Conservation (phyloP, 176 grass and related monocot species). For the Triticum urartu region DNA sequence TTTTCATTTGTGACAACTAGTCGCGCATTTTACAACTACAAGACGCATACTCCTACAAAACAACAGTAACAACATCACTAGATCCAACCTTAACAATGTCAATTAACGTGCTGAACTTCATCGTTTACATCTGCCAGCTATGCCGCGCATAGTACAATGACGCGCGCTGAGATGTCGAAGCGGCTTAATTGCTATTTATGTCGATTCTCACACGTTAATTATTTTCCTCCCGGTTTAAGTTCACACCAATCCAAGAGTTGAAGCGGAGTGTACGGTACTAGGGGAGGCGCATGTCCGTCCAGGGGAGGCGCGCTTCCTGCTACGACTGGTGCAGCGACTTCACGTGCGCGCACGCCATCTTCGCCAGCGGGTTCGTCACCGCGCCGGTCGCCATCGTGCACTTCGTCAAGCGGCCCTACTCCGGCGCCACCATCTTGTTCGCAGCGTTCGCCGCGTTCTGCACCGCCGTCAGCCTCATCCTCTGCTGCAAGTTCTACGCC, state of each 20-base stretch:
- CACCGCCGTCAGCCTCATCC: slow-evolving; percentile 23
- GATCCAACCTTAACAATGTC: neutral
- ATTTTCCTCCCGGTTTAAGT: neutral
- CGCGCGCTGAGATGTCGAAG: slow-evolving; percentile 22
- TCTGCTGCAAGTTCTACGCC: slow-evolving; percentile 48
- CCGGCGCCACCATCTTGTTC: slow-evolving; percentile 20
- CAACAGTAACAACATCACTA: neutral
- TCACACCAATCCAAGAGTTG: neutral
- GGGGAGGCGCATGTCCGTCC: slow-evolving; percentile 17
- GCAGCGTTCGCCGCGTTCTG: slow-evolving; percentile 18
- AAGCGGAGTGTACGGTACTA: neutral
- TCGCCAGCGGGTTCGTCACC: slow-evolving; percentile 35
- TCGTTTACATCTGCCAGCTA: slow-evolving; percentile 25
- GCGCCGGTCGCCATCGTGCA: slow-evolving; percentile 23
- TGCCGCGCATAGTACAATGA: neutral
- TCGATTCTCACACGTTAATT: neutral
- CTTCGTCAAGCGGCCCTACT: slow-evolving; percentile 14
- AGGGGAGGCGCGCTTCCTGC: slow-evolving; percentile 14
- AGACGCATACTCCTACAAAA: neutral
- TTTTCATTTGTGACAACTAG: neutral
- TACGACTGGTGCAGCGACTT: slow-evolving; percentile 44
- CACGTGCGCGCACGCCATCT: slow-evolving; percentile 33
- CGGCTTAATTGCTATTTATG: neutral
- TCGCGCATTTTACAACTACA: neutral
- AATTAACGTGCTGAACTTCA: neutral